These are phyloP conservation scores for Acanthamoeba lugdunensis DNA, from an alignment of 208 protist genomes.

Conservation along the genomic window DNA sequence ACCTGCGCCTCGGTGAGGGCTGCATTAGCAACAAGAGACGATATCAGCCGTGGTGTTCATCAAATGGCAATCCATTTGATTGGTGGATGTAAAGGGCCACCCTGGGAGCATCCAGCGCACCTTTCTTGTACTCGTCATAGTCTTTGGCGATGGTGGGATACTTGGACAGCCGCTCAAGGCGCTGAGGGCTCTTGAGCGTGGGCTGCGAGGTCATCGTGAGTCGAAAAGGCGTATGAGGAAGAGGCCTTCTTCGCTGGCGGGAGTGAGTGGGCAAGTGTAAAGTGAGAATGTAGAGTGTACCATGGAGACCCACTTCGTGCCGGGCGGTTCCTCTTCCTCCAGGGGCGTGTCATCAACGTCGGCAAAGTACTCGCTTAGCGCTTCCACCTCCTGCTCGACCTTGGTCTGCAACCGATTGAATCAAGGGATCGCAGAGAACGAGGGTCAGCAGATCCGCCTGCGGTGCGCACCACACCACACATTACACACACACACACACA, in stretches of 20 bases:
- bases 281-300: neutral
- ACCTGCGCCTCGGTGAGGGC: slow-evolving; percentile 47
- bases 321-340: slow-evolving; percentile 45
- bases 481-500: neutral
- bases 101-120: neutral
- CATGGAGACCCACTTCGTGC: slow-evolving; percentile 61
- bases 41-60: neutral
- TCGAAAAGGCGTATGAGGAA: neutral
- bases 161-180: slow-evolving; percentile 26
- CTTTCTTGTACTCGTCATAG: slow-evolving; percentile 63
- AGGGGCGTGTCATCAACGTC: slow-evolving; percentile 55
- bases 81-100: neutral
- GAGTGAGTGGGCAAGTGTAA: neutral
- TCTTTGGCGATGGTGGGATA: slow-evolving; percentile 50
- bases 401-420: neutral
- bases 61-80: neutral
- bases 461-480: neutral
- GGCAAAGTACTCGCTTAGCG: slow-evolving; percentile 47
- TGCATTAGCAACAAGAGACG: neutral
- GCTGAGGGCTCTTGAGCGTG: slow-evolving; percentile 51
- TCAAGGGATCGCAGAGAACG: neutral
- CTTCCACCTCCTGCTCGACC: slow-evolving; percentile 9
- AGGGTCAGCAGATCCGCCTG: neutral
- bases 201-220: neutral
- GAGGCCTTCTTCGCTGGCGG: no score